A percentile compares a stretch with the other conserved stretches of the same genome.
These are phyloP conservation scores for Exserohilum turcica DNA, from an alignment of 2,329 filamentous ascomycete genomes.

Conservation along the genomic window DNA sequence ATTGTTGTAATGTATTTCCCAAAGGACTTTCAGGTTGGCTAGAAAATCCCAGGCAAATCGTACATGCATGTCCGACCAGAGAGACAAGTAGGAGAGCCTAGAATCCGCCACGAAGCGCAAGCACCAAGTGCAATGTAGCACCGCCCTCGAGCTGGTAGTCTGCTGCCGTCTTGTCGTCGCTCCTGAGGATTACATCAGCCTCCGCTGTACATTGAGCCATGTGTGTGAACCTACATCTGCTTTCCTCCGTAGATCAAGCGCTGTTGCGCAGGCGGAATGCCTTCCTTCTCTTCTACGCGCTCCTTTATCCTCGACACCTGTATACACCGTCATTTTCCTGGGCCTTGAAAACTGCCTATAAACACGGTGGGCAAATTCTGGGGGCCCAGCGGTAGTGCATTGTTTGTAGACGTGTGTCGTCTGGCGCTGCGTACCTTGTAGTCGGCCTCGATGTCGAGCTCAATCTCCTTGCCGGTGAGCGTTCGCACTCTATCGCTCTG, in stretches of 20 bases:
- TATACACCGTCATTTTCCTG: slow-evolving; percentile 13
- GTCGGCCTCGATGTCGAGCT: slow-evolving; percentile 92
- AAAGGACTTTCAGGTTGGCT: not conserved
- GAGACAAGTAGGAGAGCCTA: slow-evolving; percentile 6
- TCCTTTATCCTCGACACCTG: slow-evolving; percentile 97
- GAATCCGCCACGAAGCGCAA: slow-evolving; percentile 83
- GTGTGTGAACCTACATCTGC: slow-evolving; percentile 72
- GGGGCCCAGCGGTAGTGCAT: too few relatives aligned
- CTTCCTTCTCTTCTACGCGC: slow-evolving; percentile 98
- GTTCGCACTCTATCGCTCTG: slow-evolving; percentile 79
- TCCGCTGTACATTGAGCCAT: not conserved
- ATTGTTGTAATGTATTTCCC: too few relatives aligned
- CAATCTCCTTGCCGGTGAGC: slow-evolving; percentile 97
- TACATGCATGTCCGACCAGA: not conserved
- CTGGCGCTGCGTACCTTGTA: slow-evolving; percentile 71
- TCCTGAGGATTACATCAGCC: slow-evolving; percentile 60
- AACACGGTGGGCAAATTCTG: not conserved
- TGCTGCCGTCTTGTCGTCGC: slow-evolving; percentile 88
- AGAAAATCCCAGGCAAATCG: not conserved
- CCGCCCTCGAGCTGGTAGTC: slow-evolving; percentile 93
- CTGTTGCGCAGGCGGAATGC: slow-evolving; percentile 96
- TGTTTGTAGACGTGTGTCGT: too few relatives aligned
- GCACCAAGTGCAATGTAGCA: slow-evolving; percentile 90
- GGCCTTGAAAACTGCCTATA: rapidly evolving
- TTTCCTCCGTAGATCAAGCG: slow-evolving; percentile 95